Conservation (phyloP, 2,329 filamentous ascomycete species). For the Parasarocladium wereldwijsianum region DNA sequence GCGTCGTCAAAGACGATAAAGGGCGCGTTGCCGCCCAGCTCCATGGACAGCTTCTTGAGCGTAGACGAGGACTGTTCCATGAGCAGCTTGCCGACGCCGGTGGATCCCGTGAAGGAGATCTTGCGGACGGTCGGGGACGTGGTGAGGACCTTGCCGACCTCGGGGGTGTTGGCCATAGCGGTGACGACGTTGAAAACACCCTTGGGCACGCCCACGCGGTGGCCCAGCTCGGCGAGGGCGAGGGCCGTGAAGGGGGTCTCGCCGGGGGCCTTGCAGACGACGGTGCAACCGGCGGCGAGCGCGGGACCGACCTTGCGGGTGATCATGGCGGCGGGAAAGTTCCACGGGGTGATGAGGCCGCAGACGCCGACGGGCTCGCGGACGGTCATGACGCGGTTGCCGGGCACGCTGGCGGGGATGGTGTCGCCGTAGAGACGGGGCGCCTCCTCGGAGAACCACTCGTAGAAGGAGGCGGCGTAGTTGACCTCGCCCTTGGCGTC, state of each 20-base stretch:
- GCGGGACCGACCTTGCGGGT: constrained; percentile 57
- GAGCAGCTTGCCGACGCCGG: constrained; percentile 53
- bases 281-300: constrained; percentile 87
- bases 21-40: constrained; percentile 87
- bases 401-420: constrained; percentile 53
- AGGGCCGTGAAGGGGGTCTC: constrained; percentile 89
- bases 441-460: constrained; percentile 73
- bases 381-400: constrained; percentile 62
- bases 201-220: constrained; percentile 75
- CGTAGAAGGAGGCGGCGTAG: constrained; percentile 62
- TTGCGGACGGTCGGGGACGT: constrained; percentile 63
- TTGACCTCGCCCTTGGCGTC: constrained; percentile 59
- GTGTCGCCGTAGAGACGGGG: constrained; percentile 60
- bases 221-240: constrained; percentile 72
- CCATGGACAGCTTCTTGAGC: constrained; percentile 71
- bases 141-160: constrained; percentile 64
- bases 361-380: constrained; percentile 78
- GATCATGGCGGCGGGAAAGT: constrained; percentile 70
- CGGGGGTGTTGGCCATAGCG: constrained; percentile 61
- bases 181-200: constrained; percentile 88
- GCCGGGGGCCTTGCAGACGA: constrained; percentile 79
- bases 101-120: constrained; percentile 84
- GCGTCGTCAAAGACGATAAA: constrained; percentile 97
- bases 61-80: constrained; percentile 83
- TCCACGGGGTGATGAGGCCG: constrained; percentile 78